Percentiles rank a stretch among this genome's conserved stretches.
phyloP scores from a whole-genome alignment of 2,329 filamentous ascomycete genomes.

The Clarireedia homoeocarpa region DNA sequence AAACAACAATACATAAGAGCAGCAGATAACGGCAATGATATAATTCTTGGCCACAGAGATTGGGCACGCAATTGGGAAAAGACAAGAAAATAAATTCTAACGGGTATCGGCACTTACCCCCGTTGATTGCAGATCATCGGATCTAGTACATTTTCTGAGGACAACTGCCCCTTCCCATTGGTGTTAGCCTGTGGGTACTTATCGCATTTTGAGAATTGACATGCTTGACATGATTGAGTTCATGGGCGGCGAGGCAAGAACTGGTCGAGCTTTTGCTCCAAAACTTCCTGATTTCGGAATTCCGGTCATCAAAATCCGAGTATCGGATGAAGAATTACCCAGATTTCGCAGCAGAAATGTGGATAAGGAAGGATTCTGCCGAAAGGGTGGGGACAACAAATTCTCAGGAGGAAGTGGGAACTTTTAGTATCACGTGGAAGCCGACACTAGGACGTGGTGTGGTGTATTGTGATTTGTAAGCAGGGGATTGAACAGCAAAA shows the following conservation, averaged over 20 bases:
- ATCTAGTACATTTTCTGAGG: neutral
- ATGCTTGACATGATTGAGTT: neutral
- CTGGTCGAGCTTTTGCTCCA: too few relatives aligned
- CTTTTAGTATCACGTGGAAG: neutral
- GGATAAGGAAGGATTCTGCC: neutral
- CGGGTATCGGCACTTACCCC: slow-evolving; percentile 2
- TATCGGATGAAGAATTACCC: slow-evolving; percentile 1
- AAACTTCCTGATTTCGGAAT: neutral
- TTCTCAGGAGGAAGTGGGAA: neutral
- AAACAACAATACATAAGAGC: neutral
- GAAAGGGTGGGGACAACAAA: neutral
- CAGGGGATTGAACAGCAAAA: too few relatives aligned
- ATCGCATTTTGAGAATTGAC: neutral
- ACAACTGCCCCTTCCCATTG: neutral
- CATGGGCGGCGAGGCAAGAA: neutral
- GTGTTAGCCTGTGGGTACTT: neutral
- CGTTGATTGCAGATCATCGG: neutral
- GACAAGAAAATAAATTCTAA: neutral
- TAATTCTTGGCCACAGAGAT: neutral
- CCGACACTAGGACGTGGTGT: too few relatives aligned
- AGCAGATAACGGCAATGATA: neutral
- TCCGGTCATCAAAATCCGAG: neutral
- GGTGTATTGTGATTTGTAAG: too few relatives aligned
- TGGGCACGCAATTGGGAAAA: neutral
- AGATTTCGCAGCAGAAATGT: neutral